phyloP scores from a whole-genome alignment of 345 rosid species.

The Boechera divaricarpa region DNA sequence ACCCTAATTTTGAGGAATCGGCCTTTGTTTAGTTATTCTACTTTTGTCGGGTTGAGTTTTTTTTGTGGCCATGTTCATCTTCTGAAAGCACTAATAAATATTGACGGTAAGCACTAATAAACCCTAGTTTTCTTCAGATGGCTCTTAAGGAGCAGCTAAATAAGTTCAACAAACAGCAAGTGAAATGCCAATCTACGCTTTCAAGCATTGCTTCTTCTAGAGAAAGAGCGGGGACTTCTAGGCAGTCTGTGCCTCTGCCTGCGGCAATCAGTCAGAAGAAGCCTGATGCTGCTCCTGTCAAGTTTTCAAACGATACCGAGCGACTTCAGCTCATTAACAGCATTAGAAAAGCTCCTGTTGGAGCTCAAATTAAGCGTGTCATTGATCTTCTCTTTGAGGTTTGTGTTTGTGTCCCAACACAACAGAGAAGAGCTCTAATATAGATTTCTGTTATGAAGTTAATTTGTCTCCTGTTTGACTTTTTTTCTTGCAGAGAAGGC shows the following conservation, averaged over 20 bases:
- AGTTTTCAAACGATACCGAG: conserved; percentile 80
- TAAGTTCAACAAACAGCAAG: conserved; percentile 80
- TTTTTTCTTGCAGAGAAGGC: conserved; percentile 60
- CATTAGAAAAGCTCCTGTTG: conserved; percentile 75
- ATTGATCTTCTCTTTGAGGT: conserved; percentile 70
- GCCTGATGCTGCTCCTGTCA: conserved; percentile 55
- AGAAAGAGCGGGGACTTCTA: conserved; percentile 35
- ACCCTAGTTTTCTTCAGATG: conserved; percentile 48
- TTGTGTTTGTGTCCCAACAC: conserved; percentile 1
- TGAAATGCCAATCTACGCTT: conserved; percentile 68
- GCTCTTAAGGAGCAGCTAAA: conserved; percentile 65
- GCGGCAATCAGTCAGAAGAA: conserved; percentile 50
- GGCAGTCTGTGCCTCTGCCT: conserved; percentile 32
- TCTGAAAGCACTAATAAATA: neutral
- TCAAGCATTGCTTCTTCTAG: conserved; percentile 61
- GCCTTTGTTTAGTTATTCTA: neutral
- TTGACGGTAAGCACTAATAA: no score
- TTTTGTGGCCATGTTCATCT: neutral
- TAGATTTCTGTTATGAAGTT: neutral
- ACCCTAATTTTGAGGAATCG: conserved; percentile 8
- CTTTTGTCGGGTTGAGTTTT: neutral
- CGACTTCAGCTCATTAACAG: conserved; percentile 65
- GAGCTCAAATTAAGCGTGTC: conserved; percentile 93
- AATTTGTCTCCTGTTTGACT: neutral
- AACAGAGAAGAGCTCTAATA: no score